Conservation (phyloP, 23 red algal genomes). For the Chondrus crispus region DNA sequence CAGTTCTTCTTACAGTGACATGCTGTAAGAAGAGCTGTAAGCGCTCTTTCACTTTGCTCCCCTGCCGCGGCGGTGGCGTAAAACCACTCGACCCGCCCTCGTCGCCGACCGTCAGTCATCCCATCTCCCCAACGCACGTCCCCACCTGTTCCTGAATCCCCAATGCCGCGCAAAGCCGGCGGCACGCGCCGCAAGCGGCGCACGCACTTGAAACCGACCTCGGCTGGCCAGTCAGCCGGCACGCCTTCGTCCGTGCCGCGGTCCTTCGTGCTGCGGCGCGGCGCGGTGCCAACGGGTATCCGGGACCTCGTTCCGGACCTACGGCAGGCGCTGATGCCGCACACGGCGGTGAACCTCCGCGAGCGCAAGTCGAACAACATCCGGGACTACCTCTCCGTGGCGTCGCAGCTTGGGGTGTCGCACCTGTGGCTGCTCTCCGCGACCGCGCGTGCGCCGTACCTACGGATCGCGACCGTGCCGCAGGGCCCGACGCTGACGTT, state of each 20-base stretch:
- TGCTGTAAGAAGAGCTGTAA: too few species aligned
- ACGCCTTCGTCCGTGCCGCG: constrained; percentile 21
- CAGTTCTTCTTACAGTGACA: too few species aligned
- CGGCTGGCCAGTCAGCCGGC: too few species aligned
- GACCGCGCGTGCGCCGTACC: constrained; percentile 48
- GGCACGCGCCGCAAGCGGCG: constrained; percentile 72
- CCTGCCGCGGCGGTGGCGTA: too few species aligned
- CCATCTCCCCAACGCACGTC: too few species aligned
- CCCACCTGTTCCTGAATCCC: too few species aligned
- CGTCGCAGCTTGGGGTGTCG: constrained; percentile 62
- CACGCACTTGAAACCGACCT: constrained; percentile 53
- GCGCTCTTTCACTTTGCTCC: too few species aligned
- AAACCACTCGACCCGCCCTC: too few species aligned
- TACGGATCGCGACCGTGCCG: constrained; percentile 60
- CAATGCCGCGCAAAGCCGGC: constrained; percentile 67
- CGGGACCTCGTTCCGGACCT: constrained; percentile 70
- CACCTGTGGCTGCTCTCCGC: constrained; percentile 90
- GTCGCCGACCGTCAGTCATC: too few species aligned
- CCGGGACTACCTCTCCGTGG: constrained; percentile 70
- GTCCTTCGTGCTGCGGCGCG: constrained; percentile 83
- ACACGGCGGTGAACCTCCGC: constrained; percentile 70
- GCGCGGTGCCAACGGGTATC: constrained; percentile 42
- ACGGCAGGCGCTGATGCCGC: constrained; percentile 65
- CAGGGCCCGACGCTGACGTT: constrained; percentile 92
- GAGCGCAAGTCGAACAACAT: constrained; percentile 67